Evolutionary conservation across 352 stramenopile genomes (phyloP).

Genomic region (Phytophthora gonapodyides): DNA sequence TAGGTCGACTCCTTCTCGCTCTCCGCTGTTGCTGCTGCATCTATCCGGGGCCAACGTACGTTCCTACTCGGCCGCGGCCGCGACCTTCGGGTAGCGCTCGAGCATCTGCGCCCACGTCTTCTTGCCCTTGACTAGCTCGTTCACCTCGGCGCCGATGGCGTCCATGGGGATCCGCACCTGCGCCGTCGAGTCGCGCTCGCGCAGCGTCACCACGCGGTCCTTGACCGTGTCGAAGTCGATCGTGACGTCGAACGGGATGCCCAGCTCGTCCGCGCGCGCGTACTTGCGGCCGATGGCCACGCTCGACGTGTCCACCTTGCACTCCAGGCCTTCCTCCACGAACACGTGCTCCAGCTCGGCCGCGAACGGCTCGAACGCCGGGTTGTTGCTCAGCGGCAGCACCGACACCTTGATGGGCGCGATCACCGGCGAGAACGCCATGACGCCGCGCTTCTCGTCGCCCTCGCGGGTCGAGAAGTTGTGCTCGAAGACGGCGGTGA

Average conservation of each 20-base stretch:
- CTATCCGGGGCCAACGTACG: slow-evolving; percentile 6
- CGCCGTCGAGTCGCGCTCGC: slow-evolving; percentile 97
- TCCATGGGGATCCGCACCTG: slow-evolving; percentile 95
- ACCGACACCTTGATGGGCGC: slow-evolving; percentile 99
- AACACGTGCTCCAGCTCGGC: slow-evolving; percentile 79
- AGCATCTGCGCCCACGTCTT: slow-evolving; percentile 84
- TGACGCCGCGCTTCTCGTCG: slow-evolving; percentile 98
- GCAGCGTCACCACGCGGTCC: slow-evolving; percentile 95
- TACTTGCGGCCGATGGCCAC: slow-evolving; percentile 97
- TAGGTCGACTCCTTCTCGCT: background rate
- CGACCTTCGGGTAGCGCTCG: slow-evolving; percentile 85
- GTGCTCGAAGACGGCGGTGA: slow-evolving; percentile 99
- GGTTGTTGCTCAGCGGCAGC: slow-evolving; percentile 92
- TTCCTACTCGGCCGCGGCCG: slow-evolving; percentile 42
- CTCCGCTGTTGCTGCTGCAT: slow-evolving; percentile 13
- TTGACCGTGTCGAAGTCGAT: slow-evolving; percentile 98
- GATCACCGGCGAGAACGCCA: slow-evolving; percentile 97
- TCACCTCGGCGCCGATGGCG: slow-evolving; percentile 82
- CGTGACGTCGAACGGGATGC: slow-evolving; percentile 98
- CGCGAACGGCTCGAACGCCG: slow-evolving; percentile 82
- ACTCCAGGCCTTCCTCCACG: slow-evolving; percentile 71
- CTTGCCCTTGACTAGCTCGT: slow-evolving; percentile 86
- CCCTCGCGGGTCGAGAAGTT: slow-evolving; percentile 96
- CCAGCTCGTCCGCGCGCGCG: slow-evolving; percentile 97
- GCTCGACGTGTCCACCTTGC: slow-evolving; percentile 95